A percentile compares a stretch with the other conserved stretches of the same genome.
Conservation (phyloP, 139 green algal genomes). For the Coelastrella sp. region DNA sequence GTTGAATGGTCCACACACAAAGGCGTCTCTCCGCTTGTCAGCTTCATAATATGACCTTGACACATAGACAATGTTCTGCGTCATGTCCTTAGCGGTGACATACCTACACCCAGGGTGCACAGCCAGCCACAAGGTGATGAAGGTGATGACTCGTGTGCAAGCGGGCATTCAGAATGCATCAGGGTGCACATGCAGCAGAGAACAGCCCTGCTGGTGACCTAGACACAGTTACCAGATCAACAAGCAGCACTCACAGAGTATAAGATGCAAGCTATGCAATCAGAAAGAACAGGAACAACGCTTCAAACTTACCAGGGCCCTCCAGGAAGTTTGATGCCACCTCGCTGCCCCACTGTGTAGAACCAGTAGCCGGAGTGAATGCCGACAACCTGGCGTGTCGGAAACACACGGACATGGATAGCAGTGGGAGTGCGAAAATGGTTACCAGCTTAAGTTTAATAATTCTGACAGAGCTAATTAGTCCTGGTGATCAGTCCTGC, state of each 20-base stretch:
- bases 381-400: slow-evolving; percentile 57
- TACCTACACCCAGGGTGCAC: slow-evolving; percentile 75
- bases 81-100: slow-evolving; percentile 89
- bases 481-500: no score
- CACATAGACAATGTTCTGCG: slow-evolving; percentile 89
- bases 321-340: slow-evolving; percentile 89
- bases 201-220: no score
- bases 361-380: slow-evolving; percentile 93
- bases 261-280: neutral
- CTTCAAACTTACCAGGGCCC: slow-evolving; percentile 90
- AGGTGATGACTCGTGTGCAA: neutral
- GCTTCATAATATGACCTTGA: slow-evolving; percentile 77
- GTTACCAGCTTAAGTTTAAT: no score
- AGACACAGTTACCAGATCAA: neutral
- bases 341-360: slow-evolving; percentile 95
- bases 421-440: neutral
- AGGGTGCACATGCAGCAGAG: neutral
- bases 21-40: slow-evolving; percentile 63
- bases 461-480: no score
- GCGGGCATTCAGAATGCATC: neutral
- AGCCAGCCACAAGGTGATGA: neutral
- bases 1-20: slow-evolving; percentile 74
- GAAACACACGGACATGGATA: slow-evolving; percentile 21
- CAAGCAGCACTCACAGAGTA: neutral
- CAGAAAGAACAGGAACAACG: neutral